phyloP scores from a whole-genome alignment of 176 grass and related monocot genomes.

The Cenchrus purpureus region DNA sequence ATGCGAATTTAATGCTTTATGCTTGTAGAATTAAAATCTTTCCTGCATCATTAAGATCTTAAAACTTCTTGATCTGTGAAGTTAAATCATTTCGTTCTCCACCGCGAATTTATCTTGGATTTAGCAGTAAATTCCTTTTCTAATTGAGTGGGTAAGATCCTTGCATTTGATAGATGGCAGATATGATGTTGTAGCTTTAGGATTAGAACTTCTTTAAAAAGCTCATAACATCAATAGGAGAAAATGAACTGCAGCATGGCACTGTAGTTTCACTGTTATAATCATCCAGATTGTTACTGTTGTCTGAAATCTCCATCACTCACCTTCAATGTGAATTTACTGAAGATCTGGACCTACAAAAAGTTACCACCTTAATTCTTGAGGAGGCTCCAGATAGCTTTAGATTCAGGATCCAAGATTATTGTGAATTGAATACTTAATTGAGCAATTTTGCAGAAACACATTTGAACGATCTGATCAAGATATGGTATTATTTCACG shows the following conservation, averaged over 20 bases:
- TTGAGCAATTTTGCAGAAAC: neutral
- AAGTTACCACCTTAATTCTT: slow-evolving; percentile 2
- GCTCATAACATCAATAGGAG: neutral
- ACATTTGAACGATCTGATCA: slow-evolving; percentile 15
- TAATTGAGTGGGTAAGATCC: neutral
- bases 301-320: slow-evolving; percentile 7
- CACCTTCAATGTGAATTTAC: slow-evolving; percentile 41
- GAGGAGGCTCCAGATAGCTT: neutral
- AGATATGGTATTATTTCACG: neutral
- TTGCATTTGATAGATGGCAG: neutral
- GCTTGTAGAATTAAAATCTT: neutral
- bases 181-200: neutral
- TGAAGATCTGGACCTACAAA: slow-evolving; percentile 3
- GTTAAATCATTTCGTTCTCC: neutral
- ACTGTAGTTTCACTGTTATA: slow-evolving; percentile 24
- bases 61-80: slow-evolving; percentile 5
- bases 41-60: slow-evolving; percentile 17
- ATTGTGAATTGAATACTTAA: neutral
- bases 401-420: slow-evolving; percentile 30
- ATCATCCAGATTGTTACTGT: too few relatives aligned
- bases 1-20: neutral
- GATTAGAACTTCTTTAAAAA: neutral
- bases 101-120: neutral
- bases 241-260: neutral
- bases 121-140: slow-evolving; percentile 18